Conservation (phyloP, 2,329 filamentous ascomycete species). For the Chalara sp. region DNA sequence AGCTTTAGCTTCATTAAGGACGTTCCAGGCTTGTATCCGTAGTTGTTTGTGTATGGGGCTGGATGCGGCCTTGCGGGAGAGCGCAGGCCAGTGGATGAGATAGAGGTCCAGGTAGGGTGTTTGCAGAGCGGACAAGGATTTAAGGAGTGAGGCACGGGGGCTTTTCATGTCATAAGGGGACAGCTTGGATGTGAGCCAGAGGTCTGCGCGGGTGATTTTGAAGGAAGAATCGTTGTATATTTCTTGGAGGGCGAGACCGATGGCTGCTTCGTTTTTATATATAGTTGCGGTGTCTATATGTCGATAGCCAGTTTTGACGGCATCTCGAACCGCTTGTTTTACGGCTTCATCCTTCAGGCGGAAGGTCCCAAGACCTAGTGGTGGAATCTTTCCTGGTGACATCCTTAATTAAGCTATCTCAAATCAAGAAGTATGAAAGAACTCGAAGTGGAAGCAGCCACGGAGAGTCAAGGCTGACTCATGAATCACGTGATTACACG, state of each 20-base stretch:
- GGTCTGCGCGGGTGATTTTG: conserved; percentile 30
- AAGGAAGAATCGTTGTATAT: conserved; percentile 3
- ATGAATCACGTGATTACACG: too few relatives aligned
- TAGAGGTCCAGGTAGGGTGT: conserved; percentile 60
- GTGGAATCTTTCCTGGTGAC: conserved; percentile 1
- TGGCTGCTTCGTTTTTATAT: conserved; percentile 36
- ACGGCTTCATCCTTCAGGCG: conserved; percentile 10
- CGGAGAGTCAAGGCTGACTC: too few relatives aligned
- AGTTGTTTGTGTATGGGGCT: conserved; percentile 48
- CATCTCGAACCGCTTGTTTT: conserved; percentile 9
- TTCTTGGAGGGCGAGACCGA: conserved; percentile 23
- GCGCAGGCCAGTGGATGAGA: conserved; percentile 62
- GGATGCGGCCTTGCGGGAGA: conserved; percentile 32
- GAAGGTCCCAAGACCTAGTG: conserved; percentile 10
- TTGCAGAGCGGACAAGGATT: conserved; percentile 49
- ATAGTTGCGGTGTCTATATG: conserved; percentile 41
- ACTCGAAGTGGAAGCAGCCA: too few relatives aligned
- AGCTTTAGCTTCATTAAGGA: conserved; percentile 59
- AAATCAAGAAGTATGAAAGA: too few relatives aligned
- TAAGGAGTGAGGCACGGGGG: conserved; percentile 50
- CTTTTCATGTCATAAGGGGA: conserved; percentile 70
- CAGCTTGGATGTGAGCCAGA: conserved; percentile 72
- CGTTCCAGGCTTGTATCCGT: conserved; percentile 57
- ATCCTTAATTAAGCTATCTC: not conserved
- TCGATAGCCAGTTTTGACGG: conserved; percentile 15